Conservation (phyloP, 1,284 basidiomycete genomes). For the Boletellus sp. region DNA sequence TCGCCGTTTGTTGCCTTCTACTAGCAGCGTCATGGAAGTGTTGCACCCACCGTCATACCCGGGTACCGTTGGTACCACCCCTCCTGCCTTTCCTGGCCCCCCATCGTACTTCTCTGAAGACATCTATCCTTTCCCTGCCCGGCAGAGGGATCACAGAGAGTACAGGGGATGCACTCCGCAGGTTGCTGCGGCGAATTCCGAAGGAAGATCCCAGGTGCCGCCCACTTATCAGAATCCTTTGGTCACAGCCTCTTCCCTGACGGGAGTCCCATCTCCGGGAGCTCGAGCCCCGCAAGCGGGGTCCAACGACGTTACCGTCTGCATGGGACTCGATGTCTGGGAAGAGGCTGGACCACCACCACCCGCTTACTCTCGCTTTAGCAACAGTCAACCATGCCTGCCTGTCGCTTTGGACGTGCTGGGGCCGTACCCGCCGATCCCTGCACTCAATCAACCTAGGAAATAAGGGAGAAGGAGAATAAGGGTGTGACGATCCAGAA, state of each 20-base stretch:
- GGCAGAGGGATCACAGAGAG: not conserved
- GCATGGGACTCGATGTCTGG: conserved; percentile 3
- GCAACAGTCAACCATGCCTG: conserved; percentile 4
- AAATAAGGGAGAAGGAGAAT: not conserved
- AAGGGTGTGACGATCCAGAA: not conserved
- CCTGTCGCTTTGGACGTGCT: conserved; percentile 10
- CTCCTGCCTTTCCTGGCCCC: conserved; percentile 8
- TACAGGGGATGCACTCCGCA: not conserved
- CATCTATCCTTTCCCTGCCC: not conserved
- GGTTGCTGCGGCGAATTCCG: not conserved
- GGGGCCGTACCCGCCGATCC: conserved; percentile 24
- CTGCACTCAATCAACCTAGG: conserved; percentile 1
- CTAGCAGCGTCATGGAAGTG: conserved; percentile 19
- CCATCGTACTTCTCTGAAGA: conserved; percentile 19
- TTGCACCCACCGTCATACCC: conserved; percentile 23
- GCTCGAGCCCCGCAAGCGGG: not conserved
- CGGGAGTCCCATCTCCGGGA: conserved; percentile 7
- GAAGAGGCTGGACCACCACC: conserved; percentile 7
- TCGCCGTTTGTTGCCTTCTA: conserved; percentile 15
- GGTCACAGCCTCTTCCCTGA: conserved; percentile 7
- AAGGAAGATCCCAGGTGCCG: not conserved
- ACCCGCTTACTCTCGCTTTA: conserved; percentile 23
- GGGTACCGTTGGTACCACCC: no score
- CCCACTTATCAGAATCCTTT: conserved; percentile 1
- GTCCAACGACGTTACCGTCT: not conserved